These are phyloP conservation scores for Larix kaempferi DNA, from an alignment of 75 land plant genomes.

Conservation along the genomic window DNA sequence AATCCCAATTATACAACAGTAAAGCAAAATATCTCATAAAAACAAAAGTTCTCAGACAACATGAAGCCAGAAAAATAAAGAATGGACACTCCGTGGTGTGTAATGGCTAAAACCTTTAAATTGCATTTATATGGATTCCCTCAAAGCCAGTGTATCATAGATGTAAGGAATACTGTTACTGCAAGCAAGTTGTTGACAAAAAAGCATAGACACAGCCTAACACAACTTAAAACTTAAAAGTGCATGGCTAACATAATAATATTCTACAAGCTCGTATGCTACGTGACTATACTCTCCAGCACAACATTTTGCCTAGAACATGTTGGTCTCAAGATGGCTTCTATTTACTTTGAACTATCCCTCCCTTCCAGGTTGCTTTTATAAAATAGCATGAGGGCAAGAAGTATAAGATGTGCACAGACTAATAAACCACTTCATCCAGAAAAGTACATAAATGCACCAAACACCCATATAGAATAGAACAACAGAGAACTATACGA, in stretches of 20 bases:
- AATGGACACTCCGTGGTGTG: background rate
- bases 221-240: background rate
- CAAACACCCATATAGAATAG: no score
- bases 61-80: background rate
- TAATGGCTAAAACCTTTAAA: background rate
- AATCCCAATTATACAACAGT: constrained; percentile 1
- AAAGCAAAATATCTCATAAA: background rate
- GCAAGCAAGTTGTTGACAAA: no score
- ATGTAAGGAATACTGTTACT: no score
- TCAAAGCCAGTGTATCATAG: background rate
- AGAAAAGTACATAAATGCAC: no score
- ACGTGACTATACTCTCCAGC: background rate
- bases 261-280: background rate
- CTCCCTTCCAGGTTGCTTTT: no score
- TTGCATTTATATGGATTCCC: background rate
- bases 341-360: background rate
- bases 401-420: no score
- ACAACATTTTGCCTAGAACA: background rate
- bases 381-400: no score
- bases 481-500: no score
- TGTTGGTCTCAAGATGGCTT: background rate
- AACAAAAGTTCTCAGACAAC: background rate
- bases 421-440: no score
- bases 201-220: background rate
- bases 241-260: background rate